Percentiles rank a stretch among this genome's conserved stretches.
Evolutionary conservation across 2,329 filamentous ascomycete species (phyloP).

Genomic region (Sarocladium kiliense): DNA sequence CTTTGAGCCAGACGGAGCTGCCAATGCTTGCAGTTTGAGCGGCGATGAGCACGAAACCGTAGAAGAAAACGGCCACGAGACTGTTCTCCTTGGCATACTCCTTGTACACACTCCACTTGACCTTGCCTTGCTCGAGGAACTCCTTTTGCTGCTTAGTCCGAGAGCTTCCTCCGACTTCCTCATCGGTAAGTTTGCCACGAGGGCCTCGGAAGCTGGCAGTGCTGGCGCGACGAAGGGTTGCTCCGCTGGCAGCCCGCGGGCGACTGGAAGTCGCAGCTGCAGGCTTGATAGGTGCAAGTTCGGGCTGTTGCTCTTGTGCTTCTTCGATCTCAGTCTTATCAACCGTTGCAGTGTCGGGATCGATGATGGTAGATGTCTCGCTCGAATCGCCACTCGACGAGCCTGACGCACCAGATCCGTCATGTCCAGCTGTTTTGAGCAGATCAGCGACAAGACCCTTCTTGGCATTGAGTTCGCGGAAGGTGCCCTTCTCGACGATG

Average conservation of each 20-base stretch:
- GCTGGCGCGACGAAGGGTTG: constrained; percentile 83
- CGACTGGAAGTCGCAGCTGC: constrained; percentile 43
- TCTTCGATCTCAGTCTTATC: constrained; percentile 68
- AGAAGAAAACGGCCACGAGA: constrained; percentile 74
- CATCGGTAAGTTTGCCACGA: constrained; percentile 77
- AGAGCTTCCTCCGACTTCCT: constrained; percentile 65
- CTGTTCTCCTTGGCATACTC: constrained; percentile 97
- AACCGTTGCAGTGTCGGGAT: constrained; percentile 37
- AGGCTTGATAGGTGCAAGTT: constrained; percentile 69
- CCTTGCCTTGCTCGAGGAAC: constrained; percentile 87
- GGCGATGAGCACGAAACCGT: constrained; percentile 69
- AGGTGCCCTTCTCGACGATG: constrained; percentile 84
- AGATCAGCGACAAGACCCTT: constrained; percentile 85
- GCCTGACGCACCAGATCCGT: constrained; percentile 34
- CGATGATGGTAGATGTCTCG: constrained; percentile 54
- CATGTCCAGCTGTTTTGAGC: constrained; percentile 68
- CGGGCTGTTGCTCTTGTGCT: constrained; percentile 69
- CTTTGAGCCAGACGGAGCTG: constrained; percentile 88
- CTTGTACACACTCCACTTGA: constrained; percentile 88
- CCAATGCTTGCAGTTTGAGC: constrained; percentile 79
- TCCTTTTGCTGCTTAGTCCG: constrained; percentile 87
- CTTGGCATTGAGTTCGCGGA: constrained; percentile 86
- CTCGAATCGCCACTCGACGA: constrained; percentile 43
- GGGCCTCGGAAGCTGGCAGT: constrained; percentile 85
- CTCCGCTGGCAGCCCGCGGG: constrained; percentile 63